A percentile compares a stretch with the other conserved stretches of the same genome.
These are phyloP conservation scores for Kodamaea jinghongensis DNA, from an alignment of 805 yeast species.

Conservation along the genomic window DNA sequence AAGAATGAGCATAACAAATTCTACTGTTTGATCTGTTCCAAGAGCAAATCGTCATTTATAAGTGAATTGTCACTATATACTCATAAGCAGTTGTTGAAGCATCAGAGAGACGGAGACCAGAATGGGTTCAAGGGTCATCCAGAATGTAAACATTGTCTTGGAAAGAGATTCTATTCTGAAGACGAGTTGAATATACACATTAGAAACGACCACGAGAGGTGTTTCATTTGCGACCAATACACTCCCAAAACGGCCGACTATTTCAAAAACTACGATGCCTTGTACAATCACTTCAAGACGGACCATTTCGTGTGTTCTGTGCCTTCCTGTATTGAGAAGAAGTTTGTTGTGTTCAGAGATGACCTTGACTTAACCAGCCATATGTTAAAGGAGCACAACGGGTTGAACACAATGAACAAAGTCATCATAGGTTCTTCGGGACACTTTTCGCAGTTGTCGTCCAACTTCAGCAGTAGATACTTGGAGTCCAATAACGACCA, in stretches of 20 bases:
- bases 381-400: constrained; percentile 78
- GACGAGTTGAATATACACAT: constrained; percentile 84
- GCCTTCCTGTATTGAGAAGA: constrained; percentile 76
- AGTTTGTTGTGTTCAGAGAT: constrained; percentile 88
- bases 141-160: constrained; percentile 74
- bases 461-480: constrained; percentile 46
- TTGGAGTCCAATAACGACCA: constrained; percentile 18
- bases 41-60: constrained; percentile 74
- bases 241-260: constrained; percentile 59
- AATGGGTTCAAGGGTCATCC: constrained; percentile 90
- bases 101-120: constrained; percentile 68
- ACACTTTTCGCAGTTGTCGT: constrained; percentile 58
- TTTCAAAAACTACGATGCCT: constrained; percentile 70
- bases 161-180: constrained; percentile 75
- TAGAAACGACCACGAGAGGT: constrained; percentile 80
- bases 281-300: constrained; percentile 69
- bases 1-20: constrained; percentile 58
- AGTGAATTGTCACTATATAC: constrained; percentile 64
- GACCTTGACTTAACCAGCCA: constrained; percentile 86
- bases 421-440: constrained; percentile 36
- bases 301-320: constrained; percentile 79
- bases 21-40: constrained; percentile 74
- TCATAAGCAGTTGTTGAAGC: constrained; percentile 60
- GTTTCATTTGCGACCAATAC: constrained; percentile 81
- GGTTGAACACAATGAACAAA: constrained; percentile 40